These are phyloP conservation scores for Sugiyamaella paludigena DNA, from an alignment of 1,139 yeast species.

Conservation along the genomic window DNA sequence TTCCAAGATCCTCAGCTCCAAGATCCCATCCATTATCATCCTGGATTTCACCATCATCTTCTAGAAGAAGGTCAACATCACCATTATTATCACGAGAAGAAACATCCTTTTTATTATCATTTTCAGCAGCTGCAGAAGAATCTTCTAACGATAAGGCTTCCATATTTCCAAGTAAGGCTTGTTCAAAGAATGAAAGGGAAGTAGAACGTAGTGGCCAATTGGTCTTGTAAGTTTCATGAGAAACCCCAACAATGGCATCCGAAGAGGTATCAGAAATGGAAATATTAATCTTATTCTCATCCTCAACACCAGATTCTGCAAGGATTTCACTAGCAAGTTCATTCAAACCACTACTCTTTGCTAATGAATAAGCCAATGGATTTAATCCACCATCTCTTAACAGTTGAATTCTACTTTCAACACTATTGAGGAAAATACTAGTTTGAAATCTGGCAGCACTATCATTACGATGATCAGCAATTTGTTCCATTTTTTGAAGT, in stretches of 20 bases:
- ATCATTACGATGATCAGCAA: constrained; percentile 89
- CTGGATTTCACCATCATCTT: constrained; percentile 36
- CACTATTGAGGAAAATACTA: constrained; percentile 72
- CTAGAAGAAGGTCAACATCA: constrained; percentile 25
- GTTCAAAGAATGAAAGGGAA: constrained; percentile 77
- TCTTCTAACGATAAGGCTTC: constrained; percentile 57
- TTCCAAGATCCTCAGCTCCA: constrained; percentile 57
- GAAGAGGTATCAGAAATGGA: constrained; percentile 41
- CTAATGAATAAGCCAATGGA: constrained; percentile 91
- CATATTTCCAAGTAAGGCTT: constrained; percentile 74
- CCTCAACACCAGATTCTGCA: constrained; percentile 56
- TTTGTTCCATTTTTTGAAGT: constrained; percentile 77
- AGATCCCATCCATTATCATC: constrained; percentile 39
- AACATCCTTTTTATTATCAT: constrained; percentile 19
- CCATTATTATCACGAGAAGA: constrained; percentile 21
- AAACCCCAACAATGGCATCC: constrained; percentile 47
- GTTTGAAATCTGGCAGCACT: constrained; percentile 77
- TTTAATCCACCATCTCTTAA: constrained; percentile 75
- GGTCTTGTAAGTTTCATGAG: constrained; percentile 44
- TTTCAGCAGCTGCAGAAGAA: constrained; percentile 14
- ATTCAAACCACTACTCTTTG: constrained; percentile 79
- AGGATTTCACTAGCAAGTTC: constrained; percentile 72
- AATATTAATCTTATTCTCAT: constrained; percentile 62
- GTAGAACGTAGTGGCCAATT: constrained; percentile 86
- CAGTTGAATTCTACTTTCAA: constrained; percentile 71